A percentile compares a stretch with the other conserved stretches of the same genome.
Evolutionary conservation across 148 eudicot genomes (phyloP).

Genomic region (Vaccinium macrocarpon): DNA sequence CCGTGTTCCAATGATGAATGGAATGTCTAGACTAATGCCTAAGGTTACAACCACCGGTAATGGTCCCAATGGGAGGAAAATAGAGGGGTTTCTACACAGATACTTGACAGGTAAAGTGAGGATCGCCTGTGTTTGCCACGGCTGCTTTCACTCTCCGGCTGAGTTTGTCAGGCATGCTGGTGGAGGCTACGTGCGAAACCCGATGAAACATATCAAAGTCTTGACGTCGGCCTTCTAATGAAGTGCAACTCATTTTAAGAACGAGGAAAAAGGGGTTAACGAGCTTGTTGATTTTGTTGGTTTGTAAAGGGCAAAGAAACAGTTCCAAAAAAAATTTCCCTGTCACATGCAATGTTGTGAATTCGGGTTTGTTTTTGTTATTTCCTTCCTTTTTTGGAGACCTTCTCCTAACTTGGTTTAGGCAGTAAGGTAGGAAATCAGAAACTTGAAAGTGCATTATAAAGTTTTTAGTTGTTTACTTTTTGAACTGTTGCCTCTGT

Average conservation of each 20-base stretch:
- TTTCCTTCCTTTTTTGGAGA: no score
- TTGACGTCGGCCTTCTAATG: neutral
- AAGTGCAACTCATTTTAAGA: neutral
- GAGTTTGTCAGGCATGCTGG: conserved; percentile 13
- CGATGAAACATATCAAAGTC: conserved; percentile 7
- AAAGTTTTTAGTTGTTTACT: no score
- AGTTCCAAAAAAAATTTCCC: no score
- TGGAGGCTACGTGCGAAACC: neutral
- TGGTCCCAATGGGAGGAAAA: conserved; percentile 13
- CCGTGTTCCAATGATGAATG: neutral
- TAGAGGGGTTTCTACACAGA: conserved; percentile 10
- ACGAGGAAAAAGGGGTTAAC: no score
- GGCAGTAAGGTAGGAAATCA: no score
- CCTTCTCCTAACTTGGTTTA: no score
- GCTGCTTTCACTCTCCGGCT: neutral
- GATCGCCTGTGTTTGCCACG: conserved; percentile 6
- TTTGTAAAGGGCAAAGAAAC: no score
- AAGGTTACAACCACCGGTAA: neutral
- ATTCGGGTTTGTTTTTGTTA: no score
- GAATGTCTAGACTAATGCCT: conserved; percentile 4
- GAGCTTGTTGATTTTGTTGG: no score
- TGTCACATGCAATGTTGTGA: no score
- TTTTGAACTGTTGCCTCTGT: no score
- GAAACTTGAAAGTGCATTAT: no score
- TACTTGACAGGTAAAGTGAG: conserved; percentile 9